These are phyloP conservation scores for Thelonectria blattea DNA, from an alignment of 2,329 filamentous ascomycete species.

Conservation along the genomic window DNA sequence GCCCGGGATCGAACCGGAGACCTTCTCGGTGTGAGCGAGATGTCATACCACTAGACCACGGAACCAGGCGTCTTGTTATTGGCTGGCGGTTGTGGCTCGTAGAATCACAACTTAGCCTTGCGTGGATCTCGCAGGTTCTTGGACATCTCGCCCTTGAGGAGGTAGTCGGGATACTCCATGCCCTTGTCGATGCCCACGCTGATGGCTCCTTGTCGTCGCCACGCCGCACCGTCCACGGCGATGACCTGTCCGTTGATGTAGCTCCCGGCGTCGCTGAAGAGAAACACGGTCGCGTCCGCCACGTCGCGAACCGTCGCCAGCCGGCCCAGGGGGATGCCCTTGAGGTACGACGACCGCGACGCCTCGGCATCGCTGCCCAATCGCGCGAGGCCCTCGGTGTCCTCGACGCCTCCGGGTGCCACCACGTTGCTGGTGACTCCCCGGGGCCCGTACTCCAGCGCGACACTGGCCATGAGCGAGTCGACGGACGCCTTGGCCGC, in stretches of 20 bases:
- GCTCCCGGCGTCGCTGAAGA: conserved; percentile 85
- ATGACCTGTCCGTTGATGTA: conserved; percentile 85
- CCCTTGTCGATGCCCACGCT: conserved; percentile 54
- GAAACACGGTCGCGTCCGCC: conserved; percentile 86
- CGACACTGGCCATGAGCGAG: conserved; percentile 77
- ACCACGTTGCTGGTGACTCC: conserved; percentile 90
- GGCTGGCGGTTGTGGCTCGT: background rate
- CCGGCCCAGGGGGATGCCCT: conserved; percentile 73
- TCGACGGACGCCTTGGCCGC: conserved; percentile 93
- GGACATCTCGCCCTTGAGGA: conserved; percentile 45
- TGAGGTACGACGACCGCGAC: conserved; percentile 43
- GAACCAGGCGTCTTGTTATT: background rate
- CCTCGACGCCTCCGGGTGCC: conserved; percentile 82
- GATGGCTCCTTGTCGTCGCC: conserved; percentile 57
- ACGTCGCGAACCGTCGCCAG: conserved; percentile 86
- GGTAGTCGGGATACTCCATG: conserved; percentile 61
- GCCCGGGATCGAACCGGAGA: conserved; percentile 24
- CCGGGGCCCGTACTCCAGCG: conserved; percentile 87
- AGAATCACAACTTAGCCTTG: conserved; percentile 50
- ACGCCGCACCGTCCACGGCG: conserved; percentile 71
- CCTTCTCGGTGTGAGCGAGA: conserved; percentile 24
- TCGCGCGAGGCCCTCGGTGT: conserved; percentile 80
- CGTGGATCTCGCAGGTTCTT: conserved; percentile 42
- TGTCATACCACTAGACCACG: background rate
- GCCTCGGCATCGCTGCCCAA: conserved; percentile 52